Conservation (phyloP, 2,329 filamentous ascomycete genomes). For the Aureobasidium lini region DNA sequence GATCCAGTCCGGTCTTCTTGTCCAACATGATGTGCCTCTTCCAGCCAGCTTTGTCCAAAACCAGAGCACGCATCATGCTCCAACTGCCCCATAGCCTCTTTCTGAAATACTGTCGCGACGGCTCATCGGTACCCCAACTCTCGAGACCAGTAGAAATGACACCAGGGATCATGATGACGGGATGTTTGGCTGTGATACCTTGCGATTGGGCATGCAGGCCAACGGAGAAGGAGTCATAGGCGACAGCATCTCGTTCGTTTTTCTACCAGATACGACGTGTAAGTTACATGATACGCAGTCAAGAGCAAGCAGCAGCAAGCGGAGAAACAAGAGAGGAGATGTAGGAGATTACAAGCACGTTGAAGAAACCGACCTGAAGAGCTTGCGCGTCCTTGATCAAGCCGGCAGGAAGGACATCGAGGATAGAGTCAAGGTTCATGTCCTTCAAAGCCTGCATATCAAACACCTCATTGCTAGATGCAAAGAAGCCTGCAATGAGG, state of each 20-base stretch:
- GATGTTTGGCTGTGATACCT: constrained; percentile 73
- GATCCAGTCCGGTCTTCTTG: constrained; percentile 82
- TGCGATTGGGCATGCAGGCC: constrained; percentile 75
- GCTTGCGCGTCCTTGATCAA: constrained; percentile 81
- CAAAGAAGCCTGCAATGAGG: constrained; percentile 82
- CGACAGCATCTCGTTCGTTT: constrained; percentile 78
- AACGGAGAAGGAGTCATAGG: constrained; percentile 89
- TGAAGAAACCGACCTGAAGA: constrained; percentile 56
- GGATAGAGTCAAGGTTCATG: constrained; percentile 72
- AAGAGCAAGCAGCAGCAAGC: not conserved
- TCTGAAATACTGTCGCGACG: constrained; percentile 82
- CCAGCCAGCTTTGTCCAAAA: constrained; percentile 89
- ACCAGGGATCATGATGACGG: constrained; percentile 93
- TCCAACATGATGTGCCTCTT: constrained; percentile 97
- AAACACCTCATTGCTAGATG: constrained; percentile 80
- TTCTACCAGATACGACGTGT: constrained; percentile 44
- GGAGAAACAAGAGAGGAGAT: not conserved
- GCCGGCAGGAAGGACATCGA: constrained; percentile 81
- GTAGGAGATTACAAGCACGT: not conserved
- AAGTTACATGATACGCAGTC: constrained; percentile 7
- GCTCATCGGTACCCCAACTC: constrained; percentile 86
- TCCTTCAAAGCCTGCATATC: constrained; percentile 66
- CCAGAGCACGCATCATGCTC: constrained; percentile 96
- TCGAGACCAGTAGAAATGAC: constrained; percentile 96
- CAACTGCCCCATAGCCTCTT: constrained; percentile 95